Evolutionary conservation across 305 asterid species (phyloP).

Genomic region (Fraxinus angustifolia): DNA sequence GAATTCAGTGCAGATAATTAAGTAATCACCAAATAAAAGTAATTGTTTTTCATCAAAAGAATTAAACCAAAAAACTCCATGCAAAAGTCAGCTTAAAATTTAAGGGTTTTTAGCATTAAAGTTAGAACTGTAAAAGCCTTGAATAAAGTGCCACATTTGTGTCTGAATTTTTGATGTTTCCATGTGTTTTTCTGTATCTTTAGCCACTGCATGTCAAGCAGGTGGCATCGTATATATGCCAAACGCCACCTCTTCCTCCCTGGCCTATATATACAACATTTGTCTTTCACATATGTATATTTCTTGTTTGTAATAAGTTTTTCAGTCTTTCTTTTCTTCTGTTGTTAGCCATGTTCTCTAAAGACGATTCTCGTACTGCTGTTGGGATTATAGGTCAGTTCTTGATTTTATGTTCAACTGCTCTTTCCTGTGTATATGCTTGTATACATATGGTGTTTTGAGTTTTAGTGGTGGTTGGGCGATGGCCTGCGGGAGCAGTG

Average conservation of each 20-base stretch:
- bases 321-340: not conserved
- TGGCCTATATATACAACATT: conserved; percentile 13
- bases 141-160: conserved; percentile 28
- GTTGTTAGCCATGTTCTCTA: conserved; percentile 18
- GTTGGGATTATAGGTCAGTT: conserved; percentile 42
- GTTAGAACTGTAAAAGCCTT: conserved; percentile 11
- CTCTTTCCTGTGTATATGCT: not conserved
- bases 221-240: not conserved
- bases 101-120: not conserved
- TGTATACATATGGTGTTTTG: not conserved
- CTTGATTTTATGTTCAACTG: not conserved
- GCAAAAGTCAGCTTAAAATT: not conserved
- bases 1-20: not conserved
- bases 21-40: not conserved
- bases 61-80: not conserved
- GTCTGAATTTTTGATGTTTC: not conserved
- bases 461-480: not conserved
- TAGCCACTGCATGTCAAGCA: conserved; percentile 22
- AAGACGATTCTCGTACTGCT: conserved; percentile 21
- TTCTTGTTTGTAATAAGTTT: not conserved
- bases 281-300: not conserved
- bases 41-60: not conserved
- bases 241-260: conserved; percentile 9
- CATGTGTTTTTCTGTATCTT: not conserved
- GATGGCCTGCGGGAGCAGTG: not conserved